Evolutionary conservation across 352 stramenopile species (phyloP), one percentile per base, ranked within the genome.

Genomic region (Phytophthora sp.): DNA sequence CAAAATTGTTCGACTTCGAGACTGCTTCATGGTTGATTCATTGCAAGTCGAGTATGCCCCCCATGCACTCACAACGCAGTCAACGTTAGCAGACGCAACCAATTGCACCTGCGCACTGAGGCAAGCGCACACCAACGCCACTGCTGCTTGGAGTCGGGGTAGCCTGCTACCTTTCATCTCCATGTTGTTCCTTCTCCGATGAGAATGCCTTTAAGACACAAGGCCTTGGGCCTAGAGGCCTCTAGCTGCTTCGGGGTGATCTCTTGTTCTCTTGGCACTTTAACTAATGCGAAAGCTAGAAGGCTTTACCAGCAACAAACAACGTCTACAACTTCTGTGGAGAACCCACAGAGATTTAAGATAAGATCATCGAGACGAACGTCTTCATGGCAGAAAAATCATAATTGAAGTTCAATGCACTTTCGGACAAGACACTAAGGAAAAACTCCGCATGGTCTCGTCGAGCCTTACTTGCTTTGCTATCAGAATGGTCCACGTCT

Each of bases 41-140:
- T 79, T 56, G 34, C 79, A 88, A 9, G 12, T 27, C 1, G 50
- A 54, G 58, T 84, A 90, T 0, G 39, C 10, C 3, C 73, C 43
- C 77, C 80, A 88, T 2, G 42, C 53, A 26, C 74, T 79, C 2
- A 89, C 66, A 12, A 84, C 74, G 21, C 79, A 89, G 61, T 89
- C 79, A 5, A 77, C 62, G 18, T 89, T 89, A 6, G 61, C 62
- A 1, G 52, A 39, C 9, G 51, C 23, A 12, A 15, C 21, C 0
- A 45, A 6, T 1, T 55, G 27, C 15, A 52, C 5, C 24, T 42
- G 23, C 11, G 21, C 26, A 21, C 30, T 21, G 13, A 62, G 30
- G 15, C 48, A 21, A 28, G 54, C 4, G 20, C 20, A 59, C 31
- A 54, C n/a, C 18, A 62, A n/a, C 17, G 23, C 37, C 18, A 34